These are phyloP conservation scores for Diplotaxis tenuifolia DNA, from an alignment of 345 rosid genomes.

Conservation along the genomic window DNA sequence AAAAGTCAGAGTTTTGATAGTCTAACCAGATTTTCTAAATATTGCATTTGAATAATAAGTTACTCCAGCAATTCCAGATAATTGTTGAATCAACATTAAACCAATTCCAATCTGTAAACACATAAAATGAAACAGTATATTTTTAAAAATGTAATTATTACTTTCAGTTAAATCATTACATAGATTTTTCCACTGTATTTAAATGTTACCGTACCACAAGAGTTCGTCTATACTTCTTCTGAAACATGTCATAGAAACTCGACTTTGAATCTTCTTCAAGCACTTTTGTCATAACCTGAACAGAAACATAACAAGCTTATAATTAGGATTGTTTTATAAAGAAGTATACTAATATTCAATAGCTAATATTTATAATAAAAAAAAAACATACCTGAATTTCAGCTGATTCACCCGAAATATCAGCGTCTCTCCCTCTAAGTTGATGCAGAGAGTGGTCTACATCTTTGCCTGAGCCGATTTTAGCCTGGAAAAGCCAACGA, in stretches of 20 bases:
- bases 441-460: conserved; percentile 43
- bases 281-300: conserved; percentile 36
- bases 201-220: conserved; percentile 30
- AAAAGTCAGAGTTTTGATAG: background rate
- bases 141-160: background rate
- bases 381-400: conserved; percentile 44
- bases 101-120: conserved; percentile 45
- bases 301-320: background rate
- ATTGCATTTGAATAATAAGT: conserved; percentile 47
- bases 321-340: background rate
- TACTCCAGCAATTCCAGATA: conserved; percentile 45
- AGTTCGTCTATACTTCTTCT: conserved; percentile 33
- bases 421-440: conserved; percentile 43
- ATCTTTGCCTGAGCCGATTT: conserved; percentile 40
- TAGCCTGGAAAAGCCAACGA: conserved; percentile 36
- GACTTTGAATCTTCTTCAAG: conserved; percentile 21
- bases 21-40: conserved; percentile 49
- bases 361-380: background rate
- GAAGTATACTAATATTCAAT: background rate
- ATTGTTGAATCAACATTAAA: conserved; percentile 31
- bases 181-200: background rate
- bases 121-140: background rate
- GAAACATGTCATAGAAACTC: conserved; percentile 32
- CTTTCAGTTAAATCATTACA: background rate
- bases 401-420: conserved; percentile 50